Evolutionary conservation across 2,329 filamentous ascomycete genomes (phyloP).

Genomic region (Plectosphaerella sp.): DNA sequence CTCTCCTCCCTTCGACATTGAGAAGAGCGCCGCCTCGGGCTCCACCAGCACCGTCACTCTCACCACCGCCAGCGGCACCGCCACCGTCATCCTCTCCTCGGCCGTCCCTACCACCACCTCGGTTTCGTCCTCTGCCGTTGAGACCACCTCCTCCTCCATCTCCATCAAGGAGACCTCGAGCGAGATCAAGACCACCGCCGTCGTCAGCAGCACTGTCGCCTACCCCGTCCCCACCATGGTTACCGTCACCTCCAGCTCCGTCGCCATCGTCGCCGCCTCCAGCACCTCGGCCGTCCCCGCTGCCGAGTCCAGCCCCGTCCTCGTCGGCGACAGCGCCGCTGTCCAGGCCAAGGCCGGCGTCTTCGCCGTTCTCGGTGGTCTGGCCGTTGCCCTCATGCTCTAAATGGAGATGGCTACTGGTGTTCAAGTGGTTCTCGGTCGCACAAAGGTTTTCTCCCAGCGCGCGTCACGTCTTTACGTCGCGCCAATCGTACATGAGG

Average conservation of each 20-base stretch:
- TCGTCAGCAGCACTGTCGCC: constrained; percentile 12
- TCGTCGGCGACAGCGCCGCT: constrained; percentile 4
- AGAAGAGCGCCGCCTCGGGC: constrained; percentile 14
- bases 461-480: too few relatives aligned
- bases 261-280: neutral
- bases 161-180: constrained; percentile 16
- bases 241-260: constrained; percentile 3
- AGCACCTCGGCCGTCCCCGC: neutral
- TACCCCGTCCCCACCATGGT: constrained; percentile 1
- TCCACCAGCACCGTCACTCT: constrained; percentile 20
- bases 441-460: too few relatives aligned
- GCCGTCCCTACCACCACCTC: constrained; percentile 6
- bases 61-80: constrained; percentile 21
- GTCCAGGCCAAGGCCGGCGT: constrained; percentile 10
- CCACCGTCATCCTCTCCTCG: constrained; percentile 23
- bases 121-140: neutral
- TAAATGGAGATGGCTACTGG: constrained; percentile 3
- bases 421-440: neutral
- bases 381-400: constrained; percentile 9
- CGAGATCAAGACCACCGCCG: constrained; percentile 16
- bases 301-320: constrained; percentile 3
- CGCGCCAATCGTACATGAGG: too few relatives aligned
- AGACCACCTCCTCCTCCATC: constrained; percentile 17
- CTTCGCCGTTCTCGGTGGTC: constrained; percentile 12
- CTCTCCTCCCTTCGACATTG: constrained; percentile 51